Base-by-base conservation (phyloP, 192 early-diverging fungal genomes). In the Coemansia sp. region DNA sequence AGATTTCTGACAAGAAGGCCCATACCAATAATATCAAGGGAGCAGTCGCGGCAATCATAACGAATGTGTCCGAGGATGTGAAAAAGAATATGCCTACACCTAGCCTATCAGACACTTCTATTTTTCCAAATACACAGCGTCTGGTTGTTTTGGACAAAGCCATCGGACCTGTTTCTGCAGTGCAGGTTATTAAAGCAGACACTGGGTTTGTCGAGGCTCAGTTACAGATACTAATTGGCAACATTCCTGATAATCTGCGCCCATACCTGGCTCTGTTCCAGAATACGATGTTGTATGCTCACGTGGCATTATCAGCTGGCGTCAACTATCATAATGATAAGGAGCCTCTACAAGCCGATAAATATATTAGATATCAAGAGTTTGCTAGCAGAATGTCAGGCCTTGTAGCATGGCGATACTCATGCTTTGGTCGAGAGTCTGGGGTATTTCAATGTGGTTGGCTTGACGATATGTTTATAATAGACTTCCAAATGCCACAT, bases 261-360 rank as follows among this genome's bases (percentile, higher is more conserved):
- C 86, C 88, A 12, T 92, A 87, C 77, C 61, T 94, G 42, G 85
- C 88, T 10, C 76, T 94, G 49, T 91, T 93, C 80, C 89, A 91
- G 51, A 91, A 91, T 55, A 75, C 92, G 19, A 41, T 94, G 21
- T 88, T 94, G 63, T 77, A 86, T 61, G 78, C 80, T 8, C 80
- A 87, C 39, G 54, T 88, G 37, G 48, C 63, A 19, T 74, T 87
- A 12, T 85, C 88, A 5, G 78, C 78, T 12, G 78, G 74, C n/a
- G 52, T 83, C 0, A 11, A 65, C 4, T 76, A 78, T 16, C 67
- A 84, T 16, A 66, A 51, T 1, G 69, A 71, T 0, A 10, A 40
- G 4, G 13, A 41, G 16, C 66, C 65, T 12, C 48, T 65, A 0
- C 4, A 43, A n/a, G 61, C 63, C 5, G 62, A 63, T 16, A 57